phyloP scores from a whole-genome alignment of 2,329 filamentous ascomycete genomes.

The Bimuria novae-zelandiae region DNA sequence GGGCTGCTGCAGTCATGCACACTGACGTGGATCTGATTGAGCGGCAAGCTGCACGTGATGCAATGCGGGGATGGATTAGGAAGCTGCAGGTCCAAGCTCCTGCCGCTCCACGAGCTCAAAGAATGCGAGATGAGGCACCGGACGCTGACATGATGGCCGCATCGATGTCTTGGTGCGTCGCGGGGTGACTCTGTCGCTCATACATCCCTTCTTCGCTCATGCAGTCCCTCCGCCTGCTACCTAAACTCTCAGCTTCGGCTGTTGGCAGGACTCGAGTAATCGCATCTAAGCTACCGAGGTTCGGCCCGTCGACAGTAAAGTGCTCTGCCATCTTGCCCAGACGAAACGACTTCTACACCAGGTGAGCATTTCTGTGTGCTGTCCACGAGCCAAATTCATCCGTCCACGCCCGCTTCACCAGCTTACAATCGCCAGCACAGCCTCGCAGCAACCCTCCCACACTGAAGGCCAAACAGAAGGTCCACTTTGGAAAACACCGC shows the following conservation, averaged over 20 bases:
- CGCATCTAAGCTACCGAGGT: conserved; percentile 17
- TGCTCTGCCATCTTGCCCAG: conserved; percentile 22
- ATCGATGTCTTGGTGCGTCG: background rate
- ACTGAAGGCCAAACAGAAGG: conserved; percentile 15
- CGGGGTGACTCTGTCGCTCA: background rate
- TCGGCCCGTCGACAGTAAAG: conserved; percentile 1
- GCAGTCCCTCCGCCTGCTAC: conserved; percentile 2
- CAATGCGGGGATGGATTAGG: conserved; percentile 13
- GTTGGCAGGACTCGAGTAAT: conserved; percentile 15
- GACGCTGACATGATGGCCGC: background rate
- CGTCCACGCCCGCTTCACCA: background rate
- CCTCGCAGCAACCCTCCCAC: conserved; percentile 1
- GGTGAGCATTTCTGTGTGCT: conserved; percentile 16
- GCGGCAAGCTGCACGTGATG: conserved; percentile 12
- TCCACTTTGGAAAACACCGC: conserved; percentile 22
- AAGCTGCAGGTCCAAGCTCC: conserved; percentile 15
- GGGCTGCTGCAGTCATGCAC: conserved; percentile 19
- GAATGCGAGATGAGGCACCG: background rate
- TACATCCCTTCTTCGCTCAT: background rate
- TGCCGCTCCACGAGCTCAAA: background rate
- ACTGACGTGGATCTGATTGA: conserved; percentile 30
- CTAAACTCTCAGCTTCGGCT: conserved; percentile 1
- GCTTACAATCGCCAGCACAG: conserved; percentile 2
- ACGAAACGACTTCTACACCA: conserved; percentile 24
- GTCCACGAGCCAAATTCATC: background rate